A percentile compares a stretch with the other conserved stretches of the same genome.
These are phyloP conservation scores for Hypomontagnella monticulosa DNA, from an alignment of 495 filamentous ascomycete species.

Conservation along the genomic window DNA sequence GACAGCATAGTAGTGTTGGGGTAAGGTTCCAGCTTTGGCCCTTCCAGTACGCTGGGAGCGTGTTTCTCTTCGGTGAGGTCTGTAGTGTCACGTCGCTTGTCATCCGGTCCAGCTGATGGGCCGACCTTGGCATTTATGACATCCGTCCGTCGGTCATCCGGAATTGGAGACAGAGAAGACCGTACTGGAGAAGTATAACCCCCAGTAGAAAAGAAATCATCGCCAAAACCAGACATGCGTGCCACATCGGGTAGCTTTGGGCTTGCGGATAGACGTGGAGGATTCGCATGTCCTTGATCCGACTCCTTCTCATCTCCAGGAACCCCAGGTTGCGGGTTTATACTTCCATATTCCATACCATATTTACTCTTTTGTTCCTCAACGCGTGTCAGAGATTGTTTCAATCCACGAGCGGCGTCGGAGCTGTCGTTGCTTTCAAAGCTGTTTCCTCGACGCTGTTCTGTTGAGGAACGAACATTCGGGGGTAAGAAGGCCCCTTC, in stretches of 20 bases:
- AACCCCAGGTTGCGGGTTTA: constrained; percentile 16
- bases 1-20: constrained; percentile 20
- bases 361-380: constrained; percentile 68
- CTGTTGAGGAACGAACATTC: constrained; percentile 20
- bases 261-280: constrained; percentile 53
- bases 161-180: constrained; percentile 7
- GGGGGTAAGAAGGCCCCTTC: constrained; percentile 11
- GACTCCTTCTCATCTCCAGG: not conserved
- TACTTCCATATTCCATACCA: constrained; percentile 31
- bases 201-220: constrained; percentile 54
- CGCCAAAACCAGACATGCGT: constrained; percentile 72
- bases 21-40: constrained; percentile 37
- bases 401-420: constrained; percentile 45
- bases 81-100: constrained; percentile 10
- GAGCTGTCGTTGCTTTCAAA: constrained; percentile 43
- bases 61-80: constrained; percentile 24
- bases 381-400: constrained; percentile 62
- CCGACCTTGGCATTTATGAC: constrained; percentile 7
- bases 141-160: constrained; percentile 13
- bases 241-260: constrained; percentile 71
- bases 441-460: constrained; percentile 36
- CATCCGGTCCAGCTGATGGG: not conserved
- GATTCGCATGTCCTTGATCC: constrained; percentile 4
- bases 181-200: constrained; percentile 8
- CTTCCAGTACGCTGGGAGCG: constrained; percentile 26